A percentile compares a stretch with the other conserved stretches of the same genome.
Conservation (phyloP, 1,139 yeast species). For the Protomyces inundatus region DNA sequence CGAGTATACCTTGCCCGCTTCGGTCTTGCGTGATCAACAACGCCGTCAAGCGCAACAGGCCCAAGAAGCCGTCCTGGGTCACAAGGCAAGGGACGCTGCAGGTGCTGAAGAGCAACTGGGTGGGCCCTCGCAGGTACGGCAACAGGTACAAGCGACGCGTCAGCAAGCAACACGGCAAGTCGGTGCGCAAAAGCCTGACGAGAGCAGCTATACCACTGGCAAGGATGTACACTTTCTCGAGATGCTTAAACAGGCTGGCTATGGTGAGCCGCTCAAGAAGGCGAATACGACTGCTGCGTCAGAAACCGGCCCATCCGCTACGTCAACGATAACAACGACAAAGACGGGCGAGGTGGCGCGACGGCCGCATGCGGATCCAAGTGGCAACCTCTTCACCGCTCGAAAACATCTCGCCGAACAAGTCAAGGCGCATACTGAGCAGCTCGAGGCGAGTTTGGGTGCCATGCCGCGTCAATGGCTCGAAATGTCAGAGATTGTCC, state of each 20-base stretch:
- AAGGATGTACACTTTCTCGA: background rate
- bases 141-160: background rate
- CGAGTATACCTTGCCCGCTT: background rate
- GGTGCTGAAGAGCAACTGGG: background rate
- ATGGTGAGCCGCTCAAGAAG: background rate
- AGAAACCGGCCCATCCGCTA: background rate
- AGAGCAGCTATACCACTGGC: background rate
- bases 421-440: background rate
- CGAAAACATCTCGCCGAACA: background rate
- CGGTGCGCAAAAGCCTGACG: background rate
- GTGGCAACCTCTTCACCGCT: background rate
- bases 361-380: background rate
- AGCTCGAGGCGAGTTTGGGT: constrained; percentile 2
- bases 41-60: background rate
- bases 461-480: constrained; percentile 1
- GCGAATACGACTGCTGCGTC: background rate
- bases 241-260: background rate
- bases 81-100: background rate
- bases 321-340: background rate
- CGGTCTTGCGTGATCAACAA: background rate
- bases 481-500: constrained; percentile 18
- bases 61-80: background rate
- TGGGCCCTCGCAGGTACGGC: background rate
- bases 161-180: no score
- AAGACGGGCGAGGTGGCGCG: background rate